A percentile compares a stretch with the other conserved stretches of the same genome.
Conservation (phyloP, 345 rosid species). For the Gossypium longicalyx region DNA sequence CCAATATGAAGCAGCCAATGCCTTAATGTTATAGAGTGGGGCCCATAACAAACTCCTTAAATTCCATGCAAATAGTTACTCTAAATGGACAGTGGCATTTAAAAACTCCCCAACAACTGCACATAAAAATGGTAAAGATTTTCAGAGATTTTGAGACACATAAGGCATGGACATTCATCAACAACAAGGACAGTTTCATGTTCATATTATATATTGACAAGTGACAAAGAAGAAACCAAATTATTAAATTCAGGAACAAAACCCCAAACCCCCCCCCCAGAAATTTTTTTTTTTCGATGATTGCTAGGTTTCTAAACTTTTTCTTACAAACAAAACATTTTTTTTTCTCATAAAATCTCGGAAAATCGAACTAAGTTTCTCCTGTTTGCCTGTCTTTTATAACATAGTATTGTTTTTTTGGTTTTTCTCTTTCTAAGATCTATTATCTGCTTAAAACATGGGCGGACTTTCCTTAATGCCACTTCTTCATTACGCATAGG, state of each 20-base stretch:
- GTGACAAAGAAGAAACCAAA: neutral
- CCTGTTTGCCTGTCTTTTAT: neutral
- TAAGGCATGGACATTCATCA: slow-evolving; percentile 11
- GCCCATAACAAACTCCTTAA: slow-evolving; percentile 21
- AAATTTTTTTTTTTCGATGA: slow-evolving; percentile 10
- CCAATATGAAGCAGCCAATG: too few relatives aligned
- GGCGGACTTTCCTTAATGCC: slow-evolving; percentile 36
- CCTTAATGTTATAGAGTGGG: neutral
- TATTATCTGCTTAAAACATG: slow-evolving; percentile 48
- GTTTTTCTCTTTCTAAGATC: slow-evolving; percentile 24
- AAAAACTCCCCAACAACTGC: slow-evolving; percentile 17
- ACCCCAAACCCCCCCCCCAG: neutral
- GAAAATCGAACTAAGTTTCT: slow-evolving; percentile 21
- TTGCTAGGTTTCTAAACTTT: neutral
- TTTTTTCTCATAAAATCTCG: slow-evolving; percentile 28
- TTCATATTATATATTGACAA: neutral
- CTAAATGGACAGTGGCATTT: slow-evolving; percentile 4
- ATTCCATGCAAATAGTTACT: slow-evolving; percentile 22
- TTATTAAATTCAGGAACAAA: neutral
- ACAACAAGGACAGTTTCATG: slow-evolving; percentile 8
- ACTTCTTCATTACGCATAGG: slow-evolving; percentile 36
- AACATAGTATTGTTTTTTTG: too few relatives aligned
- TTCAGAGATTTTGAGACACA: slow-evolving; percentile 21
- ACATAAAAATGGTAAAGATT: slow-evolving; percentile 24
- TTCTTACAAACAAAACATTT: slow-evolving; percentile 18